A percentile compares a stretch with the other conserved stretches of the same genome.
Evolutionary conservation across 108 stramenopile species (phyloP).

Genomic region (Conticribra weissflogii): DNA sequence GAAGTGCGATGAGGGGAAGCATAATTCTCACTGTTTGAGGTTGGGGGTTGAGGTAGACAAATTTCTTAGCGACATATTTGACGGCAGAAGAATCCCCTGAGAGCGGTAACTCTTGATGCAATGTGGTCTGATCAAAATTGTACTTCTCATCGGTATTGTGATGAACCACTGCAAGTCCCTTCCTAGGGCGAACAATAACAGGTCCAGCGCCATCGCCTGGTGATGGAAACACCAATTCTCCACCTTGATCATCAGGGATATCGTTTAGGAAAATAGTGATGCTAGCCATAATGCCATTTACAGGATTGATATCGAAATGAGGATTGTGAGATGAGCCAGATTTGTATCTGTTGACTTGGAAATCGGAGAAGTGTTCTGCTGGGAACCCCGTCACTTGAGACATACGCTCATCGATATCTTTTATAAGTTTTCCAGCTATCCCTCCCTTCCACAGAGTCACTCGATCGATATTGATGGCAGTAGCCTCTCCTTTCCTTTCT

Average conservation of each 20-base stretch:
- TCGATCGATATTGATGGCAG: slow-evolving; percentile 55
- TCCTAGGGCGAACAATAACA: slow-evolving; percentile 64
- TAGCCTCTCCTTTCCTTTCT: slow-evolving; percentile 37
- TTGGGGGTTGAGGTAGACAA: slow-evolving; percentile 70
- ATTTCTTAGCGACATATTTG: slow-evolving; percentile 84
- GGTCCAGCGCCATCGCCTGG: slow-evolving; percentile 56
- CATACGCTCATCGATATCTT: slow-evolving; percentile 84
- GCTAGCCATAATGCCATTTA: slow-evolving; percentile 65
- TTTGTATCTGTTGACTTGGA: slow-evolving; percentile 69
- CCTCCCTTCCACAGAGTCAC: slow-evolving; percentile 83
- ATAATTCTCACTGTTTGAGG: slow-evolving; percentile 62
- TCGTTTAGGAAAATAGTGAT: slow-evolving; percentile 84
- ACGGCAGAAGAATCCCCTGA: slow-evolving; percentile 19
- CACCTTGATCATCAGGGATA: slow-evolving; percentile 41
- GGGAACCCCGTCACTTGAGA: slow-evolving; percentile 91
- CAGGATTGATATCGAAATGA: slow-evolving; percentile 66
- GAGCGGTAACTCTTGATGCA: slow-evolving; percentile 70
- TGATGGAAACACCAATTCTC: slow-evolving; percentile 67
- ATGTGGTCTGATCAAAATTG: slow-evolving; percentile 61
- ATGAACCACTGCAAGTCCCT: slow-evolving; percentile 86
- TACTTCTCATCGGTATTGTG: slow-evolving; percentile 81
- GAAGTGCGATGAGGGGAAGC: slow-evolving; percentile 73
- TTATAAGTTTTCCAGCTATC: slow-evolving; percentile 58
- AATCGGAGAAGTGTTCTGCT: slow-evolving; percentile 75
- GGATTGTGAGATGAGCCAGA: slow-evolving; percentile 62